Base-by-base conservation (phyloP, 805 yeast species). In the Ogataea chonburiensis region DNA sequence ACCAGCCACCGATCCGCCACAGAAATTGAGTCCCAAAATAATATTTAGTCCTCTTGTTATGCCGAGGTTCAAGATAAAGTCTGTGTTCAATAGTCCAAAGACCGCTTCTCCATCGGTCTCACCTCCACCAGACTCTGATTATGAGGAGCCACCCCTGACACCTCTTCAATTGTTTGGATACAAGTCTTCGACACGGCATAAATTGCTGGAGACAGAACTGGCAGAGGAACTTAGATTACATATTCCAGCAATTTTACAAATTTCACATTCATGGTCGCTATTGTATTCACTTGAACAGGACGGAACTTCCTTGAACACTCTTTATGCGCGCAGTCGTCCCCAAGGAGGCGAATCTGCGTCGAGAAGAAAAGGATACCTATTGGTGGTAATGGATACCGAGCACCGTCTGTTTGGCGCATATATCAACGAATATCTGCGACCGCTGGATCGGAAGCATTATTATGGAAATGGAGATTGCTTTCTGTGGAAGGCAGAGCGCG, bases 401-500 rank as follows among this genome's bases (percentile, higher is more conserved):
- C 75, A 75, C 38, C 72, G 76, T 17, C 60, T 75, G 27, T 88
- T 89, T 64, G 97, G 97, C 0, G 81, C 86, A 10, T 89, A 77
- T 56, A 47, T 79, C 31, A 87, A 87, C 57, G 95, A 86, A 48
- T 68, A 73, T 37, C 70, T 85, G 40, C 78, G 74, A 40, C 82
- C 88, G 1, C 73, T 80, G 39, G 94, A 86, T 32, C 74, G 75
- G 31, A 77, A 76, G 50, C 70, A 86, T 39, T 91, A 80, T 62
- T 84, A 81, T 50, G 98, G 98, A 1, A 89, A 89, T 61, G 96
- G 97, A 1, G 96, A 91, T 58, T 88, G 98, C 55, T 89, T 93
- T 51, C 67, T 91, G 15, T 91, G 96, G 96, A 84, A 81, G 46
- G 53, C 74, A n/a, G 84, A 77, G 43, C 61, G 55, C 19, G 68